Conservation (phyloP, 345 rosid genomes). For the Eucalyptus fibrosa region DNA sequence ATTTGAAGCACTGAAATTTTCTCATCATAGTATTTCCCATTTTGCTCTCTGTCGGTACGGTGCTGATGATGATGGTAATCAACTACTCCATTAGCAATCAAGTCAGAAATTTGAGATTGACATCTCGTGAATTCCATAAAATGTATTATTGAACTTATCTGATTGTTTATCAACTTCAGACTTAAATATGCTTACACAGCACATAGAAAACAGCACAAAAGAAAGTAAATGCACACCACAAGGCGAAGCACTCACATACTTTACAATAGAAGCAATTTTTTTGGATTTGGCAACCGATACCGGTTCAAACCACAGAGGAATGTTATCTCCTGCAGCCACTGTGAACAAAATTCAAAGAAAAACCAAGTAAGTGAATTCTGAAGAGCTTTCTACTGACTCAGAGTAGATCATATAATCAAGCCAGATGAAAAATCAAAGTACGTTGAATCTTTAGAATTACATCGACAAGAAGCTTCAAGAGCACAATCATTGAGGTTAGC, state of each 20-base stretch:
- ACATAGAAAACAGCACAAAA: neutral
- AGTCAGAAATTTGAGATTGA: neutral
- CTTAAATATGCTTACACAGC: neutral
- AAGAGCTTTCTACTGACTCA: too few species aligned
- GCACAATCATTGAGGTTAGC: too few species aligned
- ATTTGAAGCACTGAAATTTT: neutral
- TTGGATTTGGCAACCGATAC: constrained; percentile 72
- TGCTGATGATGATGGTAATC: neutral
- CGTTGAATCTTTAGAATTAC: too few species aligned
- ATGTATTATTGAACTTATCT: neutral
- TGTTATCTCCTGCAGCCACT: constrained; percentile 57
- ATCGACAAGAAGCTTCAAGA: too few species aligned
- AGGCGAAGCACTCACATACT: constrained; percentile 46
- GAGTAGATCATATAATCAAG: too few species aligned
- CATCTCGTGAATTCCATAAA: neutral
- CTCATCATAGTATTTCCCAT: neutral
- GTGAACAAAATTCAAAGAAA: neutral
- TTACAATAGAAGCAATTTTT: constrained; percentile 45
- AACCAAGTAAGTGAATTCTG: too few species aligned
- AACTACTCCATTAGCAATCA: neutral
- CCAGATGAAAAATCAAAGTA: too few species aligned
- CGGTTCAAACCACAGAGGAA: constrained; percentile 91
- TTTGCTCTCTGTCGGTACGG: neutral
- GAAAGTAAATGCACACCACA: neutral
- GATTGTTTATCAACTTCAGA: neutral